Evolutionary conservation across 345 rosid genomes (phyloP).

Genomic region (Hibiscus trionum): DNA sequence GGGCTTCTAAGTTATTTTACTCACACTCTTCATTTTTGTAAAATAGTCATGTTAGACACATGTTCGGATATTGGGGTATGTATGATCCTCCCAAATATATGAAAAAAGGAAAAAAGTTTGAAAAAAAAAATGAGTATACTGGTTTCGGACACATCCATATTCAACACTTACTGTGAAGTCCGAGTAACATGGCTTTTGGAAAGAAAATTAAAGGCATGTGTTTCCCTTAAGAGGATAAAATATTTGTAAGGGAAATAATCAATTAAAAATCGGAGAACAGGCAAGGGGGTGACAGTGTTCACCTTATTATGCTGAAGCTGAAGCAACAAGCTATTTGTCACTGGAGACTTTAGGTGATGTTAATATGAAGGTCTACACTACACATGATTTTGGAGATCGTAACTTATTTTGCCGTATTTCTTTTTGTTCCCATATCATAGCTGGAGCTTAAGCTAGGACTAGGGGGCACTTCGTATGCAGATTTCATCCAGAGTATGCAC

Average conservation of each 20-base stretch:
- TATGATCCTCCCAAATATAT: not conserved
- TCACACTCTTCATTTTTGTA: not conserved
- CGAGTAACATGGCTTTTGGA: not conserved
- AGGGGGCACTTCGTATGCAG: constrained; percentile 88
- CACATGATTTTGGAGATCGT: not conserved
- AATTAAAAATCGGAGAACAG: too few relatives aligned
- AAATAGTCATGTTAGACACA: not conserved
- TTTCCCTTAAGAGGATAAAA: not conserved
- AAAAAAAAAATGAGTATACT: not conserved
- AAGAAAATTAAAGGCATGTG: not conserved
- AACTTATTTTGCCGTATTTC: constrained; percentile 2
- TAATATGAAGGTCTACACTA: not conserved
- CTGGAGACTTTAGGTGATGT: not conserved
- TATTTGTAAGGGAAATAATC: not conserved
- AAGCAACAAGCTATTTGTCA: not conserved
- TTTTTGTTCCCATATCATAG: constrained; percentile 29
- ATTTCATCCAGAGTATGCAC: constrained; percentile 71
- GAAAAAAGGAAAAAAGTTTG: not conserved
- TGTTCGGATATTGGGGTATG: not conserved
- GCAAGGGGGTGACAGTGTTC: not conserved
- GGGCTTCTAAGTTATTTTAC: not conserved
- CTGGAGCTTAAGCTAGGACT: constrained; percentile 89
- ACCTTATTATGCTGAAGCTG: not conserved
- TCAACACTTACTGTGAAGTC: not conserved
- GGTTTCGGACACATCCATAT: not conserved